Evolutionary conservation across 2,329 filamentous ascomycete species (phyloP).

Genomic region (Paraphaeosphaeria minitans): DNA sequence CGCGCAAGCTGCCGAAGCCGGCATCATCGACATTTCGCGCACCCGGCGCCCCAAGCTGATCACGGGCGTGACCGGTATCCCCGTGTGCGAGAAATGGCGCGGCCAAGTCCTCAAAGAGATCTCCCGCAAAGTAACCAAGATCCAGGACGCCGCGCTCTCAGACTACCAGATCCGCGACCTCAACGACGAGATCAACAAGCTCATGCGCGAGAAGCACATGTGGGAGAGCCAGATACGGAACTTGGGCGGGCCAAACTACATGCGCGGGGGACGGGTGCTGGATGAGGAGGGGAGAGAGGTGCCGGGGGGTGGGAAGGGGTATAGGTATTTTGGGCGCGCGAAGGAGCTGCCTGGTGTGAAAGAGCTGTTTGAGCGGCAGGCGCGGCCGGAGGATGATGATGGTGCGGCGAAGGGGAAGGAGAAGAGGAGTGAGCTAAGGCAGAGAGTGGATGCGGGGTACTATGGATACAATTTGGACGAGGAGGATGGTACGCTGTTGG

Average conservation of each 20-base stretch:
- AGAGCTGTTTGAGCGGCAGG: slow-evolving; percentile 65
- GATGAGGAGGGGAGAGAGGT: slow-evolving; percentile 63
- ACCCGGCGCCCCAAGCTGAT: slow-evolving; percentile 90
- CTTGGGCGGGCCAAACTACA: slow-evolving; percentile 96
- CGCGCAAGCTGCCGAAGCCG: slow-evolving; percentile 92
- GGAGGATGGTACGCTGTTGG: slow-evolving; percentile 80
- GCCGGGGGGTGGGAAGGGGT: slow-evolving; percentile 78
- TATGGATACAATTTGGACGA: slow-evolving; percentile 95
- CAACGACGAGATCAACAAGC: slow-evolving; percentile 99
- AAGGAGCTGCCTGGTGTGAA: slow-evolving; percentile 92
- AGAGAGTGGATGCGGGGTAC: slow-evolving; percentile 88
- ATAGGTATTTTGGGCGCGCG: slow-evolving; percentile 84
- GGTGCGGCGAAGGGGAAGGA: slow-evolving; percentile 68
- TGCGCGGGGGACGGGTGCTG: slow-evolving; percentile 66
- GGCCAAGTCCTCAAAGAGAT: slow-evolving; percentile 97
- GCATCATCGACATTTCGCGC: slow-evolving; percentile 91
- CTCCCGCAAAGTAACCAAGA: slow-evolving; percentile 92
- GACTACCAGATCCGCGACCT: slow-evolving; percentile 98
- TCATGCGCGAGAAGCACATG: slow-evolving; percentile 98
- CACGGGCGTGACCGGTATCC: slow-evolving; percentile 82
- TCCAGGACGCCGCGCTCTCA: slow-evolving; percentile 88
- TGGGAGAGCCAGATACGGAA: slow-evolving; percentile 98
- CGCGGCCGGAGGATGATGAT: slow-evolving; percentile 50
- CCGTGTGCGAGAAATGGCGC: slow-evolving; percentile 94
- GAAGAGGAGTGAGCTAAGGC: slow-evolving; percentile 70